Evolutionary conservation across 2,329 filamentous ascomycete genomes (phyloP).

Genomic region (Helminthosporium solani): DNA sequence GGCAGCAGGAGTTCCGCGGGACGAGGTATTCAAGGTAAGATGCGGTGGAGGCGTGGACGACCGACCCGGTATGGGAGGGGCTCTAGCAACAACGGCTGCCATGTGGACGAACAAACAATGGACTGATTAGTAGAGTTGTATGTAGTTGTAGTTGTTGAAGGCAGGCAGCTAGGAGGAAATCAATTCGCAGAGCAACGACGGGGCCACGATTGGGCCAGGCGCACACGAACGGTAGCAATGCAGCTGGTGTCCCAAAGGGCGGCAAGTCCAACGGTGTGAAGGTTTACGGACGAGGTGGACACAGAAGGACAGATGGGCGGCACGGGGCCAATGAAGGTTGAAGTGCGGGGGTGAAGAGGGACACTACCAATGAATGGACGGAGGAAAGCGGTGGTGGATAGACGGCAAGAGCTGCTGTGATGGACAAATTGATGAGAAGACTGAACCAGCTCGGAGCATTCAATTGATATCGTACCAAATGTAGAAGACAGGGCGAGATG

Average conservation of each 20-base stretch:
- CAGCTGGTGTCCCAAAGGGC: conserved; percentile 14
- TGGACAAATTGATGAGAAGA: conserved; percentile 18
- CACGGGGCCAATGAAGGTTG: conserved; percentile 2
- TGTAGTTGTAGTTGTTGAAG: conserved; percentile 25
- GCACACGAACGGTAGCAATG: no score
- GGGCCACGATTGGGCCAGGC: no score
- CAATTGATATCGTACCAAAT: conserved; percentile 11
- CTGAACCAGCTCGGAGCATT: conserved; percentile 3
- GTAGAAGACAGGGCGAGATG: conserved; percentile 6
- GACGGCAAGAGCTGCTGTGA: conserved; percentile 13
- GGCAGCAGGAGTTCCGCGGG: conserved; percentile 61
- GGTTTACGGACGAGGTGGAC: background rate
- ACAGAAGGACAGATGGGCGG: conserved; percentile 4
- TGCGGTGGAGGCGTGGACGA: conserved; percentile 53
- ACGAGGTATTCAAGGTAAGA: conserved; percentile 59
- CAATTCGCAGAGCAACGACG: conserved; percentile 8
- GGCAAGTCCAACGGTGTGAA: conserved; percentile 8
- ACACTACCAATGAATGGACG: no score
- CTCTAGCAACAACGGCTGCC: conserved; percentile 47
- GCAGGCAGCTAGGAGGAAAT: conserved; percentile 27
- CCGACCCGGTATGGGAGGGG: conserved; percentile 37
- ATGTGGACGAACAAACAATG: conserved; percentile 30
- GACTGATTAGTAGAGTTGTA: no score
- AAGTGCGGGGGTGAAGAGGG: conserved; percentile 15
- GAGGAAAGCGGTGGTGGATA: conserved; percentile 12